phyloP scores from a whole-genome alignment of 2,329 filamentous ascomycete genomes.

The Calonectria hongkongensis region DNA sequence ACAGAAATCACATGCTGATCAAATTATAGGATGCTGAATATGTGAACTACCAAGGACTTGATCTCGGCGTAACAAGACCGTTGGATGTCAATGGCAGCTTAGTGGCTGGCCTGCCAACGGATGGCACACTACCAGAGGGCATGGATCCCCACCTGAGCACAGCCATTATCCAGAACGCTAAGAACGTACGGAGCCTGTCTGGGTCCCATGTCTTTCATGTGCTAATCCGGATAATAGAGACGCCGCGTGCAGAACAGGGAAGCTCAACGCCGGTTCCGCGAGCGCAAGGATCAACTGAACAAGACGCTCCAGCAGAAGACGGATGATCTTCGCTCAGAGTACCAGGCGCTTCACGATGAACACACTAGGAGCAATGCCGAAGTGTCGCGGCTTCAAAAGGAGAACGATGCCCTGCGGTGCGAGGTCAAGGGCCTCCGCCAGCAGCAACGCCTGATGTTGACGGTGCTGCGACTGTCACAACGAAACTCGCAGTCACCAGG shows the following conservation, averaged over 20 bases:
- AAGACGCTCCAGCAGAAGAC: slow-evolving; percentile 31
- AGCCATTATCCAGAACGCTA: slow-evolving; percentile 19
- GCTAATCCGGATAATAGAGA: slow-evolving; percentile 29
- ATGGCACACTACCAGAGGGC: slow-evolving; percentile 12
- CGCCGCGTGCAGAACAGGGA: slow-evolving; percentile 37
- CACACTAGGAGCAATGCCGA: slow-evolving; percentile 31
- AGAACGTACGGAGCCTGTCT: slow-evolving; percentile 4
- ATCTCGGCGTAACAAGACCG: not conserved
- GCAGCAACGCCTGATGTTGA: slow-evolving; percentile 29
- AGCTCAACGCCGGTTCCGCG: slow-evolving; percentile 37
- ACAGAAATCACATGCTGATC: not conserved
- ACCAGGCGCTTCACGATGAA: slow-evolving; percentile 21
- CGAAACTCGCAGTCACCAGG: slow-evolving; percentile 26
- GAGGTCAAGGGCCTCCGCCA: slow-evolving; percentile 38
- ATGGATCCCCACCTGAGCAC: slow-evolving; percentile 2
- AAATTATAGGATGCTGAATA: not conserved
- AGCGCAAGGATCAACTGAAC: slow-evolving; percentile 34
- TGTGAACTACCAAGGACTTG: slow-evolving; percentile 10
- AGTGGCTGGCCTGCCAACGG: slow-evolving; percentile 5
- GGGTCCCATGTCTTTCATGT: not conserved
- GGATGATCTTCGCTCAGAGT: slow-evolving; percentile 28
- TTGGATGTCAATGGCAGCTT: slow-evolving; percentile 12
- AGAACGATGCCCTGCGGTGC: slow-evolving; percentile 37
- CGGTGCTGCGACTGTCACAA: slow-evolving; percentile 27
- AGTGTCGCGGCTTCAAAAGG: slow-evolving; percentile 20